phyloP scores from a whole-genome alignment of 306 rosid genomes.

The Acmispon strigosus region DNA sequence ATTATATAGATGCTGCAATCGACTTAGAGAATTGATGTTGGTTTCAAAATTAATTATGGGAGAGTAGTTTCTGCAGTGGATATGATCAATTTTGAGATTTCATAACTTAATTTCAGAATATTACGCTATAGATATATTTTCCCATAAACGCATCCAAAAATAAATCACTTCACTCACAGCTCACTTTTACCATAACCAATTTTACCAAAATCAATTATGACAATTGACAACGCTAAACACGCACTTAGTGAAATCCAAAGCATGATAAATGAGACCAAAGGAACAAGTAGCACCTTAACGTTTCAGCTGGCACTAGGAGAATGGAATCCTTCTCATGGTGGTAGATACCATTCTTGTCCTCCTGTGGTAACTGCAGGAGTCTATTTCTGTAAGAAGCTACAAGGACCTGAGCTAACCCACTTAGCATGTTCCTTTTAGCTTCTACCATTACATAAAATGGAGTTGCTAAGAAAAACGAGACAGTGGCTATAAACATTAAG shows the following conservation, averaged over 20 bases:
- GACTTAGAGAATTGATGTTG: no score
- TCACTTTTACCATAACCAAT: no score
- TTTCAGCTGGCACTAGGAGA: conserved; percentile 15
- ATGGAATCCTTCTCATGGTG: conserved; percentile 18
- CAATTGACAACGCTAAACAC: no score
- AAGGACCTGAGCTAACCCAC: conserved; percentile 21
- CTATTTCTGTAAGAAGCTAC: conserved; percentile 31
- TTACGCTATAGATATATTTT: no score
- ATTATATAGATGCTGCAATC: no score
- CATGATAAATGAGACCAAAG: background rate
- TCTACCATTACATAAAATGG: conserved; percentile 20
- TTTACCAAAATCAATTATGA: no score
- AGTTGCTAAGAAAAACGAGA: conserved; percentile 24
- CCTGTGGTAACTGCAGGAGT: conserved; percentile 1
- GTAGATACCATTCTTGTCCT: background rate
- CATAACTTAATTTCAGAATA: no score
- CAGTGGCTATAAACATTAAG: conserved; percentile 10
- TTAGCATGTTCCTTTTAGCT: conserved; percentile 16
- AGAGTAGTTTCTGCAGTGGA: no score
- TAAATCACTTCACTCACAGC: no score
- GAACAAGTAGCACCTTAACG: conserved; percentile 9
- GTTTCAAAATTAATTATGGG: no score
- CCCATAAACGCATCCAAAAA: no score
- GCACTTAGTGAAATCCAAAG: background rate
- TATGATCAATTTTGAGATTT: no score